Percentiles rank a stretch among this genome's conserved stretches.
These are phyloP conservation scores for Dryas octopetala DNA, from an alignment of 306 rosid genomes.

Conservation along the genomic window DNA sequence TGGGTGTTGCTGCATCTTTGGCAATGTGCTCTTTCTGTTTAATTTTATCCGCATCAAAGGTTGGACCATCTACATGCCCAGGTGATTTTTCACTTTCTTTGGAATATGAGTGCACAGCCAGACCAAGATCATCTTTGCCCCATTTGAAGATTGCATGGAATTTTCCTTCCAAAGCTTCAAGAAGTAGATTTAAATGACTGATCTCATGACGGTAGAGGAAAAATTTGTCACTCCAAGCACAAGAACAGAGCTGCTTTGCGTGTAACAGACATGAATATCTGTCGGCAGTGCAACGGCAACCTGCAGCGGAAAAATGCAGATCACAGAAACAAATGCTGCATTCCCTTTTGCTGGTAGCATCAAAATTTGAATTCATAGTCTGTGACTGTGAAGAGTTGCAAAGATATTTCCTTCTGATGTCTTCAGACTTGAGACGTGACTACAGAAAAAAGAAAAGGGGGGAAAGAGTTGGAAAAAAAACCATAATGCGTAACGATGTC, in stretches of 20 bases:
- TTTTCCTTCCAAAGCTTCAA: constrained; percentile 80
- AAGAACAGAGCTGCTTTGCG: constrained; percentile 75
- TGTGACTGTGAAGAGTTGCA: constrained; percentile 40
- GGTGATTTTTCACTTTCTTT: constrained; percentile 33
- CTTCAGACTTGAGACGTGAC: constrained; percentile 63
- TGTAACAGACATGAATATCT: constrained; percentile 75
- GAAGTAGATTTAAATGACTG: constrained; percentile 58
- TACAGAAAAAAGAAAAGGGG: constrained; percentile 31
- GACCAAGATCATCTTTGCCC: constrained; percentile 71
- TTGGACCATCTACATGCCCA: constrained; percentile 10
- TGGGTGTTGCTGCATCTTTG: constrained; percentile 5
- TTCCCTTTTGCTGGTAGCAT: constrained; percentile 58
- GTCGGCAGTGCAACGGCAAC: constrained; percentile 64
- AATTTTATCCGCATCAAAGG: background rate
- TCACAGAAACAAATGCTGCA: constrained; percentile 70
- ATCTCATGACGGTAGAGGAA: constrained; percentile 60
- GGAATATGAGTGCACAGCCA: constrained; percentile 37
- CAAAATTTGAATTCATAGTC: constrained; percentile 50
- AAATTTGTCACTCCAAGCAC: constrained; percentile 59
- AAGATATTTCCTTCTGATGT: constrained; percentile 55
- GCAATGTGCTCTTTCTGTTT: constrained; percentile 24
- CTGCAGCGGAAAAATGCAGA: constrained; percentile 71
- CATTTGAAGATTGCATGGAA: constrained; percentile 58
- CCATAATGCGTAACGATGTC: constrained; percentile 2
- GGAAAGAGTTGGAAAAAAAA: constrained; percentile 1